Conservation (phyloP, 352 stramenopile species). For the Globisporangium radiosum region DNA sequence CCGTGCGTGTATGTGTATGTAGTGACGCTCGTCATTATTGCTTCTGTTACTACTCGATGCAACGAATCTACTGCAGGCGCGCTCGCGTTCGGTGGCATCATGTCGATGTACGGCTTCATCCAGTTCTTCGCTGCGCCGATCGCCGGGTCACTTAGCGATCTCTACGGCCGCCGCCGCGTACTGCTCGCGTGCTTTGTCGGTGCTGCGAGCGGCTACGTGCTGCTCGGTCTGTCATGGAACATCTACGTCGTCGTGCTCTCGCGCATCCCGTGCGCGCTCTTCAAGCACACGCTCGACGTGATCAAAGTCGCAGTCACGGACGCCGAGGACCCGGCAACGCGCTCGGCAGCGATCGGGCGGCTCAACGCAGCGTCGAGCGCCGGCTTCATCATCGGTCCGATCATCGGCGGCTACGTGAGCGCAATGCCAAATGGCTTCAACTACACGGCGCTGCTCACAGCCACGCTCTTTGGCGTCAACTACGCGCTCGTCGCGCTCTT, state of each 20-base stretch:
- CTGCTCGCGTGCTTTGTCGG: conserved; percentile 62
- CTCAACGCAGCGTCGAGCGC: conserved; percentile 69
- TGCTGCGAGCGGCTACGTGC: conserved; percentile 47
- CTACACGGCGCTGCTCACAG: conserved; percentile 72
- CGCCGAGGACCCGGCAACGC: conserved; percentile 24
- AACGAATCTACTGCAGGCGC: conserved; percentile 18
- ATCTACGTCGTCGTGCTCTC: conserved; percentile 76
- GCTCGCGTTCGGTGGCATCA: conserved; percentile 66
- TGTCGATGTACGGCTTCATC: conserved; percentile 82
- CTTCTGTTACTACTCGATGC: not conserved
- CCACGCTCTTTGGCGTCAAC: conserved; percentile 59
- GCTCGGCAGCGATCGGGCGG: conserved; percentile 48
- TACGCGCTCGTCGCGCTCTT: conserved; percentile 57
- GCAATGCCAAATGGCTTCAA: conserved; percentile 68
- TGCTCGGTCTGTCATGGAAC: conserved; percentile 72
- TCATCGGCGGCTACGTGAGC: conserved; percentile 67
- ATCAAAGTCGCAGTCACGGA: conserved; percentile 72
- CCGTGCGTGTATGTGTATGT: not conserved
- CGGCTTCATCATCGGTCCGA: conserved; percentile 70
- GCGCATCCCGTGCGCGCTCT: conserved; percentile 59
- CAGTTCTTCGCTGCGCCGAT: conserved; percentile 78
- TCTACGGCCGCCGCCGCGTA: conserved; percentile 51
- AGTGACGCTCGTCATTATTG: not conserved
- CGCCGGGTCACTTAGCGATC: conserved; percentile 64
- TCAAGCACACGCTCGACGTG: conserved; percentile 80